phyloP scores from a whole-genome alignment of 2,329 filamentous ascomycete genomes.

The Calonectria leucothoes region DNA sequence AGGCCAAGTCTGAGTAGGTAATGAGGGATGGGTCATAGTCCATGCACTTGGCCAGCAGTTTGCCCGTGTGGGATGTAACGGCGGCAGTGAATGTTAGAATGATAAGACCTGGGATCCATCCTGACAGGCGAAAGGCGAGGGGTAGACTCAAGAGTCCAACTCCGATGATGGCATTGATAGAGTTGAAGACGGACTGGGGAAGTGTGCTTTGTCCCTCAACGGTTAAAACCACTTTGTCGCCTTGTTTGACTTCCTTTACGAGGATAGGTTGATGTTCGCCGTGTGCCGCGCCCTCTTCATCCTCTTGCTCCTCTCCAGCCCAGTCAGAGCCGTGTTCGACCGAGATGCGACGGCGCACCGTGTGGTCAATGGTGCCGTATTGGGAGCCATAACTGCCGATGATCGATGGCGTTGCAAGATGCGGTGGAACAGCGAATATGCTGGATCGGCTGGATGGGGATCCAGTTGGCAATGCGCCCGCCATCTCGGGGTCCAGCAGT shows the following conservation, averaged over 20 bases:
- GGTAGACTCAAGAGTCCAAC: constrained; percentile 91
- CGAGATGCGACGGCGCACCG: constrained; percentile 54
- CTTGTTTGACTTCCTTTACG: constrained; percentile 90
- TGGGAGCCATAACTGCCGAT: constrained; percentile 76
- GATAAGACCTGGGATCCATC: constrained; percentile 85
- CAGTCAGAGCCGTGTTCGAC: constrained; percentile 54
- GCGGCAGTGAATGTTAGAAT: constrained; percentile 80
- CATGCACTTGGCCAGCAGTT: constrained; percentile 87
- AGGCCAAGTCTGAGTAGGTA: constrained; percentile 94
- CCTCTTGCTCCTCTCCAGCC: constrained; percentile 45
- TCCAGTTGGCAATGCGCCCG: constrained; percentile 42
- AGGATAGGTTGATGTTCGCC: constrained; percentile 79
- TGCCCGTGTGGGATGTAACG: constrained; percentile 88
- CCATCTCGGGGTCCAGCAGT: constrained; percentile 57
- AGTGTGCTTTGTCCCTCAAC: constrained; percentile 95
- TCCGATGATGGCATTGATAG: constrained; percentile 91
- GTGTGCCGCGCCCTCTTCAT: constrained; percentile 53
- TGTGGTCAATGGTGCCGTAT: constrained; percentile 65
- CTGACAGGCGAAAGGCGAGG: constrained; percentile 86
- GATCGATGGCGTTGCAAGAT: constrained; percentile 75
- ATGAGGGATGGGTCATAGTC: constrained; percentile 87
- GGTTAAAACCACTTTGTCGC: constrained; percentile 84
- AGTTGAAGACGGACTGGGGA: constrained; percentile 96
- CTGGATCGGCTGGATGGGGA: constrained; percentile 48
- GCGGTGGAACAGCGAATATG: constrained; percentile 69